Percentiles rank a stretch among this genome's conserved stretches.
Evolutionary conservation across 192 early-diverging fungal genomes (phyloP).

Genomic region (Phlyctochytrium arcticum): DNA sequence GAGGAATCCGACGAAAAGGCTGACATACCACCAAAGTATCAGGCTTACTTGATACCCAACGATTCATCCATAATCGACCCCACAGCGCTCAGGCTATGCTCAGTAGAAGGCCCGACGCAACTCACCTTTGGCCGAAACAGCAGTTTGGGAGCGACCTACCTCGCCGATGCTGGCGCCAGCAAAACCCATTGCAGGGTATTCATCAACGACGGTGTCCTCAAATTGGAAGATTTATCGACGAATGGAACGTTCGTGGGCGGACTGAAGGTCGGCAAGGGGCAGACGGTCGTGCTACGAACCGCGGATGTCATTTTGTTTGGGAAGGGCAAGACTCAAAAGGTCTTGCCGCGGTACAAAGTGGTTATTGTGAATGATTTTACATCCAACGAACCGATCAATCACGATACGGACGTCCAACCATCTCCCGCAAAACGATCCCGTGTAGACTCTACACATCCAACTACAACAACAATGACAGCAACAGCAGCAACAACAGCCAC

Average conservation of each 20-base stretch:
- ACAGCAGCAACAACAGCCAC: not conserved
- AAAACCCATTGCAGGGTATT: not conserved
- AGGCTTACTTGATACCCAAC: no score
- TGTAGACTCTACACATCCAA: not conserved
- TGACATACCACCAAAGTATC: no score
- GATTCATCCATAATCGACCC: no score
- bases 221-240: slow-evolving; percentile 1
- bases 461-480: not conserved
- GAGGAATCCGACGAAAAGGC: no score
- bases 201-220: not conserved
- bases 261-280: not conserved
- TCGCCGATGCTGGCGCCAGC: not conserved
- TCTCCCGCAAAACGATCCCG: not conserved
- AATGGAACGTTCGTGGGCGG: slow-evolving; percentile 15
- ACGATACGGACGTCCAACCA: not conserved
- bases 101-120: no score
- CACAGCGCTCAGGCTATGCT: no score
- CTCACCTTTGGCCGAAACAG: not conserved
- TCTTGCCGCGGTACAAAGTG: not conserved
- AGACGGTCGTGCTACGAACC: not conserved
- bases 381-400: not conserved
- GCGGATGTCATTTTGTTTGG: no score
- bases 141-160: not conserved
- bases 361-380: not conserved
- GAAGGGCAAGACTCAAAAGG: not conserved